Conservation (phyloP, 805 yeast genomes). For the Ogataea haglerorum region DNA sequence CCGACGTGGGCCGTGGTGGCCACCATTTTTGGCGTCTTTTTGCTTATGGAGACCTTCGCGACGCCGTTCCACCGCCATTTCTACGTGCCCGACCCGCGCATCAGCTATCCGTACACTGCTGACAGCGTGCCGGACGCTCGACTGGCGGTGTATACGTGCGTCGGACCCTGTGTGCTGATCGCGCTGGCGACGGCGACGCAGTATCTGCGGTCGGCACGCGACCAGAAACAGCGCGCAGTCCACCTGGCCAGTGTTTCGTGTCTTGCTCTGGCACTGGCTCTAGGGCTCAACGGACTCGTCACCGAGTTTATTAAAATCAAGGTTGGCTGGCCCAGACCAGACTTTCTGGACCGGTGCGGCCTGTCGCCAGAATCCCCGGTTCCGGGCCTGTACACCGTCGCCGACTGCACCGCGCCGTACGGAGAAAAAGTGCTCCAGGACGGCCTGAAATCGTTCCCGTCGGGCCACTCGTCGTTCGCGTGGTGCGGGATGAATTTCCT, state of each 20-base stretch:
- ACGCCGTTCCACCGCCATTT: conserved; percentile 4
- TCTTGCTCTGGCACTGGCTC: conserved; percentile 36
- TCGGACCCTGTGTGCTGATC: background rate
- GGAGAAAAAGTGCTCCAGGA: conserved; percentile 40
- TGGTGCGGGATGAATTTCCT: conserved; percentile 65
- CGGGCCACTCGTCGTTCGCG: conserved; percentile 71
- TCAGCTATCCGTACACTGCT: conserved; percentile 2
- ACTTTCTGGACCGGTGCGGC: conserved; percentile 77
- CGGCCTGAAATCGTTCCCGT: conserved; percentile 77
- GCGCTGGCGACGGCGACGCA: background rate
- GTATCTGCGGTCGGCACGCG: background rate
- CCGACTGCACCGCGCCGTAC: conserved; percentile 34
- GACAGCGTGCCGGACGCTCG: conserved; percentile 3
- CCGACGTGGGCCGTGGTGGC: background rate
- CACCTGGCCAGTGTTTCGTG: conserved; percentile 39
- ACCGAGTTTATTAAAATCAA: conserved; percentile 75
- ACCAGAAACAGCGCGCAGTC: conserved; percentile 26
- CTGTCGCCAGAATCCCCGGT: conserved; percentile 35
- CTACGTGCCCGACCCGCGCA: conserved; percentile 1
- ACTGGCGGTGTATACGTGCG: background rate
- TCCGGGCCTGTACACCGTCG: conserved; percentile 31
- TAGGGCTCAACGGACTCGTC: conserved; percentile 47
- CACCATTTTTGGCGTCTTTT: background rate
- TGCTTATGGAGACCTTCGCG: background rate
- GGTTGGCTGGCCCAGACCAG: conserved; percentile 88